Evolutionary conservation across 78 protist genomes (phyloP), one percentile per base, ranked within the genome.

Genomic region (Dictyostelium citrinum): DNA sequence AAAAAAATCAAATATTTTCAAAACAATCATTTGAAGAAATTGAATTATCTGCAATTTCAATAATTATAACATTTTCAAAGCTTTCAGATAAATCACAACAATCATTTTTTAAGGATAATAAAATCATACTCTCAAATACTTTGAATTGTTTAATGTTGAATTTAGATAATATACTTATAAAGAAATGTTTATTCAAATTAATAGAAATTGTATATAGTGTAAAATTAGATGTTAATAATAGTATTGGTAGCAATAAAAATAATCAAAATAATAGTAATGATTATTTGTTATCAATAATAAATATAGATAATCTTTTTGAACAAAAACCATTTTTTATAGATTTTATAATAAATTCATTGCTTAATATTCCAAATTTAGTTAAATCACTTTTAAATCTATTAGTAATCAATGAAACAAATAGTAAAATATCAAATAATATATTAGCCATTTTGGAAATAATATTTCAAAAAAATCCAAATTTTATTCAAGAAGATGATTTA

Each of bases 1-100:
- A 27, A 22, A 37, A 7, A 12, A 27, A 29, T 27, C 39, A 77
- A 77, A 12, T 6, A 9, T 39, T 8, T 22, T 8, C 16, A 8
- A 70, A 12, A 17, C 2, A 17, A 5, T 17, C 17, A n/a, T n/a
- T n/a, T n/a, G 3, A 4, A 37, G 31, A 74, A 74, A 74, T 74
- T 74, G 16, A 37, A n/a, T 16, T 39, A 39, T 74, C 29, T 22
- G 5, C 37, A 29, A 39, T 39, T 22, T 39, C 35, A n/a, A 45
- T 77, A 3, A 22, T 77, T 11, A 9, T 27, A 45, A 27, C 55
- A 24, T 45, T 46, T 45, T 33, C 60, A 24, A 45, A 45, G 10
- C 68, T 77, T 46, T 77, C 82, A 24, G 68, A 77, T 27, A 77
- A 77, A 31, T 24, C n/a, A 10, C 49, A 37, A 77, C 51, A 77